phyloP scores from a whole-genome alignment of 2,329 filamentous ascomycete genomes.

The Ascomycota sp. region DNA sequence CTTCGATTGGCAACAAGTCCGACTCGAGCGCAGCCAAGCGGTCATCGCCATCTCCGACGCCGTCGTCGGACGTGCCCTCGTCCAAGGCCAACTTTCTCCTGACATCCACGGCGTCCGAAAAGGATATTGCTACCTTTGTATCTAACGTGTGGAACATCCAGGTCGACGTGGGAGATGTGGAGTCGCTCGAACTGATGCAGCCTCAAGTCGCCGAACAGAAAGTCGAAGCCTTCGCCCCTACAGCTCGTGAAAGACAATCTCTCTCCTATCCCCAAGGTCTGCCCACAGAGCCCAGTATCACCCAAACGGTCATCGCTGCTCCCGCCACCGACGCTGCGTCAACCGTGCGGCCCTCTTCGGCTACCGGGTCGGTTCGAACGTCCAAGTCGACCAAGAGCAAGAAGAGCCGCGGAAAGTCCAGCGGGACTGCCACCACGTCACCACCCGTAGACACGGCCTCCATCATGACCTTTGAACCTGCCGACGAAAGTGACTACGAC shows the following conservation, averaged over 20 bases:
- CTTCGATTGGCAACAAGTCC: slow-evolving; percentile 9
- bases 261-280: slow-evolving; percentile 10
- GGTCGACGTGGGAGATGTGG: slow-evolving; percentile 15
- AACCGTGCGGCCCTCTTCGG: slow-evolving; percentile 2
- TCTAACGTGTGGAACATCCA: slow-evolving; percentile 27
- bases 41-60: slow-evolving; percentile 7
- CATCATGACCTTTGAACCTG: slow-evolving; percentile 15
- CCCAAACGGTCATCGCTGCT: slow-evolving; percentile 1
- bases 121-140: slow-evolving; percentile 33
- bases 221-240: slow-evolving; percentile 8
- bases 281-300: slow-evolving; percentile 6
- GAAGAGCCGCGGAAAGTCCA: slow-evolving; percentile 10
- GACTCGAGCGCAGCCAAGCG: slow-evolving; percentile 6
- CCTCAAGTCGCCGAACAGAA: slow-evolving; percentile 5
- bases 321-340: slow-evolving; percentile 1
- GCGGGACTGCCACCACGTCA: slow-evolving; percentile 3
- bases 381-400: slow-evolving; percentile 11
- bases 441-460: slow-evolving; percentile 10
- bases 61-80: slow-evolving; percentile 14
- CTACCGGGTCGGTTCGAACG: slow-evolving; percentile 7
- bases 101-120: slow-evolving; percentile 29
- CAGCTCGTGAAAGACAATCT: slow-evolving; percentile 7
- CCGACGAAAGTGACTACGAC: slow-evolving; percentile 22
- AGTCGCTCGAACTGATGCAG: slow-evolving; percentile 18
- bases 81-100: slow-evolving; percentile 36